Base-by-base conservation (phyloP, 2,329 filamentous ascomycete genomes). In the Dactylellina parvicollis region DNA sequence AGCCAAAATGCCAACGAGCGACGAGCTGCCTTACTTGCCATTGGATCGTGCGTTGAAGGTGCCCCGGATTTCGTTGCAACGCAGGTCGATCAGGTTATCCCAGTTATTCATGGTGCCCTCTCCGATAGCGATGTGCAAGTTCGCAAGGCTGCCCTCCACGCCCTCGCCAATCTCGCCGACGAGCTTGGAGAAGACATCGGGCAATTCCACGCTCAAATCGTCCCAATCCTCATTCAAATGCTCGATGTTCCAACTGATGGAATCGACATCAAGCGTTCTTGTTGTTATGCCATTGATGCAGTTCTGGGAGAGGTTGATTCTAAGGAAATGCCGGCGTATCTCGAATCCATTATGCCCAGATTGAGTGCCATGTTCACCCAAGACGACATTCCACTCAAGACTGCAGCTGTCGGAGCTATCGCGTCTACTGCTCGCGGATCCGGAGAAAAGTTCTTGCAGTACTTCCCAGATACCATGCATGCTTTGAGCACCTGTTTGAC, bases 51-150 rank as follows among this genome's bases (percentile, higher is more conserved):
- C 77, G 94, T 96, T 59, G 95, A 98, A 84, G 95, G 95, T 77
- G 94, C 95, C 28, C 95, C 95, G 14, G 95, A 99, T 81, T 99
- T 98, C 82, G 92, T 98, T 79, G 92, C 92, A 75, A 96, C 93
- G 18, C 95, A 99, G 82, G 87, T 98, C 75, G 86, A 90, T 79
- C 87, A 90, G 76, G 90, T 98, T 76, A 87, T 98, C 80, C 95
- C 95, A 52, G 85, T 91, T 77, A 88, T 98, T 70, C 85, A 97
- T 67, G 88, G 88, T 78, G 86, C 98, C 7, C 87, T 99, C 38
- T 86, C 92, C 79, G 95, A 99, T 79, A 84, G 87, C n/a, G 91
- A 96, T 76, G 85, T 88, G 77, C 88, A 89, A 77, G 95, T 99
- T 69, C 89, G 95, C 73, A 90, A 92, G 80, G 92, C 94, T 54